Evolutionary conservation across 2,329 filamentous ascomycete genomes (phyloP).

Genomic region (Xylariales sp.): DNA sequence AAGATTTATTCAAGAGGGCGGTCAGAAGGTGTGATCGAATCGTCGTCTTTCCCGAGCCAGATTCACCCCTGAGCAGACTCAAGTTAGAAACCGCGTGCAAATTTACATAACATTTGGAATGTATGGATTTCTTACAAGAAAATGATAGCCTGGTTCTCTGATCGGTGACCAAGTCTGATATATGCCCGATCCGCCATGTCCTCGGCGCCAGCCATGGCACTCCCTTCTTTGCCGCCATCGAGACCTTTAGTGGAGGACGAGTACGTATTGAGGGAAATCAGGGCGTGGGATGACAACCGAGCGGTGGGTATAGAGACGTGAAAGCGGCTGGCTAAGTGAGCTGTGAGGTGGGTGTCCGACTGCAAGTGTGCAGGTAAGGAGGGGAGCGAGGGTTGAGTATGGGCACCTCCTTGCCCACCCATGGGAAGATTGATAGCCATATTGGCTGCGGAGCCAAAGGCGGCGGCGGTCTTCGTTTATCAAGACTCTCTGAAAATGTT

Average conservation of each 20-base stretch:
- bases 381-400: constrained; percentile 81
- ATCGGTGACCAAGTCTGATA: constrained; percentile 77
- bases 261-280: constrained; percentile 93
- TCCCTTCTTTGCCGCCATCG: constrained; percentile 88
- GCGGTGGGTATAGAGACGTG: constrained; percentile 88
- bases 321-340: constrained; percentile 82
- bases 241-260: constrained; percentile 82
- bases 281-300: constrained; percentile 81
- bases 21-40: constrained; percentile 84
- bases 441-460: constrained; percentile 29
- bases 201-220: constrained; percentile 87
- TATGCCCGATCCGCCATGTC: constrained; percentile 86
- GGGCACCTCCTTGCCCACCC: constrained; percentile 54
- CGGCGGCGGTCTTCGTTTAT: constrained; percentile 18
- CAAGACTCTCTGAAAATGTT: too few species aligned
- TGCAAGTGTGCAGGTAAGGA: constrained; percentile 80
- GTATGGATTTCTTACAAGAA: constrained; percentile 68
- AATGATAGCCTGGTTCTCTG: constrained; percentile 88
- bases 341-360: constrained; percentile 73
- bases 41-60: constrained; percentile 93
- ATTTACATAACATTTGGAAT: neutral
- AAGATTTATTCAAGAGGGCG: constrained; percentile 81
- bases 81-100: constrained; percentile 6
- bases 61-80: constrained; percentile 74
- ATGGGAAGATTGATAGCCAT: constrained; percentile 60